Conservation (phyloP, 108 stramenopile species). For the Cyclotella cryptica region DNA sequence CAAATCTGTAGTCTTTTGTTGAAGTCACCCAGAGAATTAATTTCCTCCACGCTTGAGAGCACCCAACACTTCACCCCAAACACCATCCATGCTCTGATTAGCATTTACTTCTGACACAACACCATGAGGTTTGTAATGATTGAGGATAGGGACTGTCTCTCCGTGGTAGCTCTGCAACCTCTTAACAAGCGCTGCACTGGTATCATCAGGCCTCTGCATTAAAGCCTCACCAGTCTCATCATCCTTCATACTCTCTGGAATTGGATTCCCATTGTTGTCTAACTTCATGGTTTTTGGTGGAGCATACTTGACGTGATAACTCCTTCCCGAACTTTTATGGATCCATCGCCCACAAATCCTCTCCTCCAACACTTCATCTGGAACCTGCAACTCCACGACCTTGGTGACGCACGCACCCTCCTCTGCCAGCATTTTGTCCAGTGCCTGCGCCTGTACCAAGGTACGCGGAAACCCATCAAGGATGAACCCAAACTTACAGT, state of each 20-base stretch:
- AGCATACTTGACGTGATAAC: conserved; percentile 98
- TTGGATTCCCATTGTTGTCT: conserved; percentile 65
- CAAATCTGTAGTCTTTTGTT: background rate
- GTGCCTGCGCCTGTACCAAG: conserved; percentile 91
- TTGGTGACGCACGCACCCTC: conserved; percentile 92
- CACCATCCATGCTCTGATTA: conserved; percentile 91
- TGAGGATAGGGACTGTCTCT: conserved; percentile 96
- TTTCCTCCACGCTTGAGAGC: conserved; percentile 62
- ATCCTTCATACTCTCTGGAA: conserved; percentile 85
- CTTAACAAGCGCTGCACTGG: conserved; percentile 86
- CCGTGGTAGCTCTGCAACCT: conserved; percentile 94
- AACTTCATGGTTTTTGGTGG: conserved; percentile 89
- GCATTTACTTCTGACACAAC: conserved; percentile 90
- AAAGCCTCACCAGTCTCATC: conserved; percentile 95
- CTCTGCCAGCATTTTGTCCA: conserved; percentile 93
- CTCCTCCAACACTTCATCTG: conserved; percentile 95
- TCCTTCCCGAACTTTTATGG: conserved; percentile 92
- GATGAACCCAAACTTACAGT: conserved; percentile 97
- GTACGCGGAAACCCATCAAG: conserved; percentile 99
- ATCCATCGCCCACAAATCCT: conserved; percentile 98
- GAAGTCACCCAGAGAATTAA: background rate
- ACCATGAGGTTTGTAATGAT: conserved; percentile 93
- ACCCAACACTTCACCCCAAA: conserved; percentile 82
- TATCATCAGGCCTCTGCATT: conserved; percentile 98
- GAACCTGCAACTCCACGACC: conserved; percentile 94